Conservation (phyloP, 192 early-diverging fungal species). For the Podila epigama region DNA sequence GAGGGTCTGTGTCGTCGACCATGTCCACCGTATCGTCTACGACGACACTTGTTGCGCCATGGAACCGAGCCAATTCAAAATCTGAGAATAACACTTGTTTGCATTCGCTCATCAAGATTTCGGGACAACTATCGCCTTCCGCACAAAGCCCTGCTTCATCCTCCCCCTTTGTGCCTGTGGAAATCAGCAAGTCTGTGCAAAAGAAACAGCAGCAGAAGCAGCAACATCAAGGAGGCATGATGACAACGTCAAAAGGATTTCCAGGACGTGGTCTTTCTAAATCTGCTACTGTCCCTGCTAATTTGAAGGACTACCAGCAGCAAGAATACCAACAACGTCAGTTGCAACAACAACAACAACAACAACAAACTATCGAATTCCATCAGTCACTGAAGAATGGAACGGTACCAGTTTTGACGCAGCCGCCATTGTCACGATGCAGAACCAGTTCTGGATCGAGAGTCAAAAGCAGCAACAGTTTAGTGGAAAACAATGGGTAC, state of each 20-base stretch:
- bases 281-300: not conserved
- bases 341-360: no score
- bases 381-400: no score
- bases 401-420: slow-evolving; percentile 5
- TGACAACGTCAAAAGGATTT: not conserved
- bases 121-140: slow-evolving; percentile 4
- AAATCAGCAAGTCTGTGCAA: slow-evolving; percentile 21
- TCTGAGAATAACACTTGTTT: slow-evolving; percentile 23
- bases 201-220: slow-evolving; percentile 31
- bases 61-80: slow-evolving; percentile 19
- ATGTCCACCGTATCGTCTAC: not conserved
- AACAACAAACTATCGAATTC: no score
- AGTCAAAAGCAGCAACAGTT: not conserved
- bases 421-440: slow-evolving; percentile 10
- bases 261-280: not conserved
- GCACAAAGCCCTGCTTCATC: not conserved
- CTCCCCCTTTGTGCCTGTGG: slow-evolving; percentile 18
- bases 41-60: slow-evolving; percentile 22
- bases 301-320: not conserved
- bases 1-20: not conserved
- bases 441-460: not conserved
- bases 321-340: not conserved
- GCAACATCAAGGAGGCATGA: no score
- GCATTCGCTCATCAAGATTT: slow-evolving; percentile 34
- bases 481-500: no score